A percentile compares a stretch with the other conserved stretches of the same genome.
These are phyloP conservation scores for Amoebophrya sp. DNA, from an alignment of 169 alveolate species.

Conservation along the genomic window DNA sequence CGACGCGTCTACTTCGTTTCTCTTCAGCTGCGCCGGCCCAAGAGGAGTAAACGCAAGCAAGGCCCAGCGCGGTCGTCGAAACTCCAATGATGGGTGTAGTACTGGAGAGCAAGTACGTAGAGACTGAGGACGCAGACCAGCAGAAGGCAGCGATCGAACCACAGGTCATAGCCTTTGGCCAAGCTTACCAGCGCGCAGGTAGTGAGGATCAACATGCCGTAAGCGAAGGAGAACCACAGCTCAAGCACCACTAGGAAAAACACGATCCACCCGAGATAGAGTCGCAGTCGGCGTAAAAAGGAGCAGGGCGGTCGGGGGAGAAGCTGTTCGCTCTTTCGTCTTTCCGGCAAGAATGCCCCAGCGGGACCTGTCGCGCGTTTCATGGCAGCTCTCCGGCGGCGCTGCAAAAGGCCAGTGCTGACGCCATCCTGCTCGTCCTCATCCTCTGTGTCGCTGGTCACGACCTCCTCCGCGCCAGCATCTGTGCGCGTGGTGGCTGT, in stretches of 20 bases:
- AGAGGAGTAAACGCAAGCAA: too few relatives aligned
- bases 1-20: too few relatives aligned
- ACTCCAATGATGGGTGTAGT: background rate
- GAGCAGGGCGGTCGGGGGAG: background rate
- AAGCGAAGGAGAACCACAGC: background rate
- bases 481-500: too few relatives aligned
- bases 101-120: background rate
- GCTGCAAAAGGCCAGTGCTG: too few relatives aligned
- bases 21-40: too few relatives aligned
- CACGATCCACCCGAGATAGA: background rate
- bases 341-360: too few relatives aligned
- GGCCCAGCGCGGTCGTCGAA: conserved; percentile 1
- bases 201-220: background rate
- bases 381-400: too few relatives aligned
- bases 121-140: background rate
- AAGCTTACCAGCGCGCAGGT: background rate
- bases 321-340: background rate
- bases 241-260: background rate
- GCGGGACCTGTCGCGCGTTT: too few relatives aligned
- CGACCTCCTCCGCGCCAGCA: too few relatives aligned
- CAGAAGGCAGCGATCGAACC: background rate
- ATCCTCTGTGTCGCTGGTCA: too few relatives aligned
- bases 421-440: too few relatives aligned
- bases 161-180: background rate
- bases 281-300: background rate